Percentiles rank a stretch among this genome's conserved stretches.
These are phyloP conservation scores for Tetrastigma voinierianum DNA, from an alignment of 164 flowering plant species.

Conservation along the genomic window DNA sequence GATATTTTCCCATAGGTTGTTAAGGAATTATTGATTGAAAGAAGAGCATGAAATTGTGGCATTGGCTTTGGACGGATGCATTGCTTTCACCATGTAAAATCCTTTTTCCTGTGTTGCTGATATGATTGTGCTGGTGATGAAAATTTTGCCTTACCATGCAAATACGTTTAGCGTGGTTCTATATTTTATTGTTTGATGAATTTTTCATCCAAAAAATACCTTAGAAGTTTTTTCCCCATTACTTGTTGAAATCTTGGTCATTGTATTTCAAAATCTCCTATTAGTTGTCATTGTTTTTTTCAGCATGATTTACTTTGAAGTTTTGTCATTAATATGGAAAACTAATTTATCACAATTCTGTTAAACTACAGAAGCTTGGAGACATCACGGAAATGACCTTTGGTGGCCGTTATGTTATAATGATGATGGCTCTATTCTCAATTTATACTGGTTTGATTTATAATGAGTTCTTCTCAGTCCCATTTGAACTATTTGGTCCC, in stretches of 20 bases:
- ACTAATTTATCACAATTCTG: background rate
- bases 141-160: background rate
- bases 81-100: background rate
- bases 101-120: background rate
- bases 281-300: background rate
- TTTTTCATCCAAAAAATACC: background rate
- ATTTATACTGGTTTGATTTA: conserved; percentile 94
- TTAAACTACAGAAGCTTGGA: conserved; percentile 75
- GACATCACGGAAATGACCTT: conserved; percentile 92
- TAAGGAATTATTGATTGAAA: background rate
- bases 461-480: conserved; percentile 95
- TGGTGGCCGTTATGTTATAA: conserved; percentile 94
- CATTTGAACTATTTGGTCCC: conserved; percentile 80
- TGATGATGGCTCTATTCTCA: conserved; percentile 94
- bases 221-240: background rate
- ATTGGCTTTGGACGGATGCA: background rate
- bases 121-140: background rate
- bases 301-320: background rate
- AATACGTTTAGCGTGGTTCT: background rate
- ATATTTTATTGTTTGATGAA: background rate
- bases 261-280: background rate
- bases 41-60: no score
- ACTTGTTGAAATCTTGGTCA: background rate
- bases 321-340: no score
- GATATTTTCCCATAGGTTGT: background rate